Conservation (phyloP, 2,329 filamentous ascomycete genomes). For the Fusarium sp. region DNA sequence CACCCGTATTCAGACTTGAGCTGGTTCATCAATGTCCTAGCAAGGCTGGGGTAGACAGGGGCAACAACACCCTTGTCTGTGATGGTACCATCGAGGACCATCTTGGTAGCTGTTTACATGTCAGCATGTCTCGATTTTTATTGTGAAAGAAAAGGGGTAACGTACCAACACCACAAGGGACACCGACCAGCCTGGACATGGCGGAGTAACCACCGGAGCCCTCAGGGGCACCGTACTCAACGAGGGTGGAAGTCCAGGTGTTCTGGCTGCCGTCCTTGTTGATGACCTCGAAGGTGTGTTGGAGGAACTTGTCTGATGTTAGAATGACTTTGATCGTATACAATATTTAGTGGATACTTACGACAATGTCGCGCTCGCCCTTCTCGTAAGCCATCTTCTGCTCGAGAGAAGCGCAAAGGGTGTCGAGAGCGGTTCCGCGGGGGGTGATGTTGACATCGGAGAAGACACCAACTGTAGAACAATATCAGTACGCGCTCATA, state of each 20-base stretch:
- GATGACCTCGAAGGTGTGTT: slow-evolving; percentile 71
- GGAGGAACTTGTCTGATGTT: slow-evolving; percentile 52
- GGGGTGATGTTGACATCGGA: slow-evolving; percentile 67
- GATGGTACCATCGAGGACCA: slow-evolving; percentile 81
- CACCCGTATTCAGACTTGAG: slow-evolving; percentile 78
- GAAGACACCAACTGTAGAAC: slow-evolving; percentile 28
- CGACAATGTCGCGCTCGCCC: slow-evolving; percentile 71
- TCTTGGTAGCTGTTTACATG: slow-evolving; percentile 67
- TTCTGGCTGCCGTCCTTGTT: slow-evolving; percentile 76
- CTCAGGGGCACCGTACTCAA: slow-evolving; percentile 82
- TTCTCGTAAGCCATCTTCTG: slow-evolving; percentile 76
- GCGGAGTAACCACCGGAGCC: slow-evolving; percentile 82
- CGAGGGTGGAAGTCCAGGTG: slow-evolving; percentile 82
- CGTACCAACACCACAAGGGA: slow-evolving; percentile 63
- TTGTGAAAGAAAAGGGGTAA: neutral
- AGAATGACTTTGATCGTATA: neutral
- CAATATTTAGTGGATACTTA: slow-evolving; percentile 43
- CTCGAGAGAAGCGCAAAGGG: slow-evolving; percentile 72
- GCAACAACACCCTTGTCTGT: slow-evolving; percentile 79
- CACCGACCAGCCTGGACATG: slow-evolving; percentile 86
- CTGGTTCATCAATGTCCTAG: slow-evolving; percentile 79
- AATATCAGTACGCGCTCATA: slow-evolving; percentile 1
- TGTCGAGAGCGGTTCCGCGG: slow-evolving; percentile 74
- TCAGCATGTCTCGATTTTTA: neutral
- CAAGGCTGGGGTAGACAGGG: slow-evolving; percentile 78